Evolutionary conservation across 257 asterid species (phyloP), one percentile per base, ranked within the genome.

Genomic region (Pogostemon cablin): DNA sequence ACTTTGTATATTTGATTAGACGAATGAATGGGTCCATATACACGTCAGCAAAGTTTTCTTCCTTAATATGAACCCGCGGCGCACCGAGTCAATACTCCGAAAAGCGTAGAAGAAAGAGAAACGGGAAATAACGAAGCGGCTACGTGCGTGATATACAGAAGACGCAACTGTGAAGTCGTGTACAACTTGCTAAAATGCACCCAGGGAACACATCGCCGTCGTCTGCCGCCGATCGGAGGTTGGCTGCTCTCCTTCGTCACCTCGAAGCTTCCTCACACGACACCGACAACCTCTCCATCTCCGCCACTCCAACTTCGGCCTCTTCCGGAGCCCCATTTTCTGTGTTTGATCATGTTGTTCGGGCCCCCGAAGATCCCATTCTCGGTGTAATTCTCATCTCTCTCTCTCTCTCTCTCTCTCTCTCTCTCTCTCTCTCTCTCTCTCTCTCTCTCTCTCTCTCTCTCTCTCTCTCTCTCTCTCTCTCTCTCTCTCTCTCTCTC

Each of bases 341-440:
- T 17, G 96, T 91, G 55, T 91, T 88, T 57, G 70, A 82, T 72
- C 92, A 91, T 65, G 72, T 92, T 73, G 88, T 81, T 82, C 95
- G 79, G 66, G 99, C 85, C 4, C 96, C 99, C 5, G 98, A 95
- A 78, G 99, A 95, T 89, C 91, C 98, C 11, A 95, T 95, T 78
- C 99, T 95, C 78, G 99, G 98, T 69, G 98, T 91, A 90, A 67
- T 46, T 37, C 40, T 34, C 48, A 15, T 37, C 61, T 2, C 60
- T 25, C 25, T 76, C 17, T 55, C n/a, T 10, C 3, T 55, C 3
- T 56, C 1, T 61, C 1, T 61, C 54, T 64, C 66, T 54, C 60
- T 63, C 48, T 52, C 12, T 72, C 48, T 57, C 2, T 69, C 11
- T 68, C n/a, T 10, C 3, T 55, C 3, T 56, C 1, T 61, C 1